A percentile compares a stretch with the other conserved stretches of the same genome.
Evolutionary conservation across 2,329 filamentous ascomycete genomes (phyloP).

Genomic region (Akanthomyces dipterigenus): DNA sequence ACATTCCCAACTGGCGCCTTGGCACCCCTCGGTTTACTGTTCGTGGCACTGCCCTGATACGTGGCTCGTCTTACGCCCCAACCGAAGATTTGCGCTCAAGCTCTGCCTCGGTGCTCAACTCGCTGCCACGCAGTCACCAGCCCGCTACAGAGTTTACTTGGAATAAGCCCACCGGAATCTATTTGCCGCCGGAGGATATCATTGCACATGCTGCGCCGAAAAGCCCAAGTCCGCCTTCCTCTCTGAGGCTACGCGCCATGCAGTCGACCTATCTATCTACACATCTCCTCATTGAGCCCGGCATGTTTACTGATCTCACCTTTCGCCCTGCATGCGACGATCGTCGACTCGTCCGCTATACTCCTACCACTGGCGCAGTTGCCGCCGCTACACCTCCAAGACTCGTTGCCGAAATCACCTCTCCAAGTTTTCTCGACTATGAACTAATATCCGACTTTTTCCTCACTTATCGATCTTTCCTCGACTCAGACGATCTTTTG

Average conservation of each 20-base stretch:
- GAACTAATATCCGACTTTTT: constrained; percentile 97
- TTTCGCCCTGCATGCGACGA: constrained; percentile 75
- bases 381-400: constrained; percentile 84
- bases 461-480: constrained; percentile 83
- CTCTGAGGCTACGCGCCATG: constrained; percentile 33
- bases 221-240: constrained; percentile 26
- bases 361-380: constrained; percentile 63
- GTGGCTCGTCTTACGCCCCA: constrained; percentile 73
- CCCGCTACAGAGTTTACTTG: constrained; percentile 19
- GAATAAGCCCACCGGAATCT: not conserved
- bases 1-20: constrained; percentile 78
- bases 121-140: constrained; percentile 27
- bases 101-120: constrained; percentile 42
- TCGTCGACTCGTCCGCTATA: constrained; percentile 74
- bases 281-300: constrained; percentile 54
- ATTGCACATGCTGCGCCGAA: constrained; percentile 17
- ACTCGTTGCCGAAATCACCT: constrained; percentile 93
- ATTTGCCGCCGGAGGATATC: constrained; percentile 27
- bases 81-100: constrained; percentile 65
- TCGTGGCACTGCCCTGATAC: constrained; percentile 68
- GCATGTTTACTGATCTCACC: constrained; percentile 76
- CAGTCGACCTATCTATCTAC: constrained; percentile 44
- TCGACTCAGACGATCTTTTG: constrained; percentile 69
- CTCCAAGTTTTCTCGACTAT: constrained; percentile 91
- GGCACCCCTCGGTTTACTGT: constrained; percentile 76